Conservation (phyloP, 2,329 filamentous ascomycete species). For the Lasiodiplodia hormozganensis region DNA sequence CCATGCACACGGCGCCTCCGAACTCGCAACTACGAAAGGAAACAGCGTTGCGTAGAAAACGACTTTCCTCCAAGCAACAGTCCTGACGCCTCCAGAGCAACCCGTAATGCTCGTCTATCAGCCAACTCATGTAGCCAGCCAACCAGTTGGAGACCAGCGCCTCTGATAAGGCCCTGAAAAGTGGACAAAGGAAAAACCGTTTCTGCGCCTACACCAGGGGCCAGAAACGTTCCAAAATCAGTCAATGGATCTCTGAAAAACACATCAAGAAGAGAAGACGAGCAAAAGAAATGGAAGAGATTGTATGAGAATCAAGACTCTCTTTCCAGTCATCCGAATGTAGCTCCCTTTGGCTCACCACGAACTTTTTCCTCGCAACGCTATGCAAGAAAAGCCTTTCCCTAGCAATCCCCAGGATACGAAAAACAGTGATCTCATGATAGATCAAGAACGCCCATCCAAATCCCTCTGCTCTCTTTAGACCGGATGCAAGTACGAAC, state of each 20-base stretch:
- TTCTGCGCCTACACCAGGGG: neutral
- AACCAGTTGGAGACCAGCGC: neutral
- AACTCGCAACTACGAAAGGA: neutral
- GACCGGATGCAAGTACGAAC: neutral
- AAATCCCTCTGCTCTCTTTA: slow-evolving; percentile 1
- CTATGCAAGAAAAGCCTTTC: slow-evolving; percentile 19
- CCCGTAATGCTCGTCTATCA: neutral
- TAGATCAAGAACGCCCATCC: slow-evolving; percentile 20
- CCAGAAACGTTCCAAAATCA: neutral
- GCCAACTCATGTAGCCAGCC: neutral
- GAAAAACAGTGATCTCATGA: neutral
- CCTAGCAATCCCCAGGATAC: neutral
- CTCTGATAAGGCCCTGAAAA: neutral
- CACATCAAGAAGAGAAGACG: neutral
- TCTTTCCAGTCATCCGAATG: neutral
- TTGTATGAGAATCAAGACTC: neutral
- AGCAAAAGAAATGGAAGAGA: neutral
- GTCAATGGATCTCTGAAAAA: neutral
- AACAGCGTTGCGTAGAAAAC: neutral
- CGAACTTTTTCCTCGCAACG: slow-evolving; percentile 4
- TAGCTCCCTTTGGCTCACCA: neutral
- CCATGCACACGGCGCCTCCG: neutral
- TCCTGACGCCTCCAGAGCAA: neutral
- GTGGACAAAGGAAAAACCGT: neutral
- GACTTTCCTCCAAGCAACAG: neutral